Evolutionary conservation across 179 eudicot genomes (phyloP).

Genomic region (Silene coronaria): DNA sequence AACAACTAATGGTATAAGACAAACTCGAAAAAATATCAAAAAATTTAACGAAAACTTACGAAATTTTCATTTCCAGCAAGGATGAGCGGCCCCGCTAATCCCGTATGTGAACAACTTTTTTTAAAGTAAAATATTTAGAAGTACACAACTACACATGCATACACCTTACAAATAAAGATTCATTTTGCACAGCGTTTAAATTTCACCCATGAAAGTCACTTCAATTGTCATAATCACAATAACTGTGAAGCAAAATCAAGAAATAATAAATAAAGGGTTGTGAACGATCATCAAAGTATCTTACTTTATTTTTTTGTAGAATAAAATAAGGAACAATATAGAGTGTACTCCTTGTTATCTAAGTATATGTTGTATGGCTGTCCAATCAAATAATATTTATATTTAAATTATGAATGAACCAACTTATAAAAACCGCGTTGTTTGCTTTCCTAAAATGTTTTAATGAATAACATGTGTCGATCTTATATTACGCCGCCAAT

Average conservation of each 20-base stretch:
- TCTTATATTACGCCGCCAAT: conserved; percentile 1
- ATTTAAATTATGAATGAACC: too few species aligned
- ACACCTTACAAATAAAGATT: background rate
- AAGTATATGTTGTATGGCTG: conserved; percentile 4
- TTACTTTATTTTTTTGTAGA: background rate
- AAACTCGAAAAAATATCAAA: too few species aligned
- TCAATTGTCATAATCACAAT: conserved; percentile 24
- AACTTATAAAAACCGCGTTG: background rate
- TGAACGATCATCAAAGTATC: background rate
- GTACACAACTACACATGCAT: background rate
- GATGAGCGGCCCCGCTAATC: too few species aligned
- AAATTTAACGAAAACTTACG: too few species aligned
- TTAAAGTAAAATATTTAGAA: background rate
- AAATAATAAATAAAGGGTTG: background rate
- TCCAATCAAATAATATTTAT: background rate
- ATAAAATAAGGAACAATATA: background rate
- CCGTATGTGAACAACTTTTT: background rate
- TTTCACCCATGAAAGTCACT: conserved; percentile 11
- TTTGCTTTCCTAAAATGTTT: background rate
- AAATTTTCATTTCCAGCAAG: too few species aligned
- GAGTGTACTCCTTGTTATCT: too few species aligned
- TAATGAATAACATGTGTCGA: conserved; percentile 1
- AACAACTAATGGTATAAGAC: too few species aligned
- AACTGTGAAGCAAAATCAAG: conserved; percentile 18
- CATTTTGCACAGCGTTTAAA: background rate